Evolutionary conservation across 352 stramenopile species (phyloP), one percentile per base, ranked within the genome.

Genomic region (Blastocystis sp.): DNA sequence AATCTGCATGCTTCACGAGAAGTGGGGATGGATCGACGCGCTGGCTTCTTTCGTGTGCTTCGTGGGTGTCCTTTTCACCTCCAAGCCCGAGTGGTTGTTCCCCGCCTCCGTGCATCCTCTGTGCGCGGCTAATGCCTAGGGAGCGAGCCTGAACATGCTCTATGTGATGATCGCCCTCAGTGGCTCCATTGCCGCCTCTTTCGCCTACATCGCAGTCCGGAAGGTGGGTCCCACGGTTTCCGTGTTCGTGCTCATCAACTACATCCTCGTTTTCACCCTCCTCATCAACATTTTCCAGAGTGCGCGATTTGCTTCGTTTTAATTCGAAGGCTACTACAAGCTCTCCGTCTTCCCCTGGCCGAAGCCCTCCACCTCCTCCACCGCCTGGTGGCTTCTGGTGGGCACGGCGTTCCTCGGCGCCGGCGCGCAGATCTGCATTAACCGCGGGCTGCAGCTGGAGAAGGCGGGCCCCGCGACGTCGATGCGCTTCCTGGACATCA

Each of bases 401-500:
- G 54, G 65, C 38, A 76, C 66, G 52, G 10, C 52, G 19, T 52
- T 89, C 42, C 40, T 89, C 1, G 65, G 87, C 52, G 60, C 82
- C 1, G 71, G 66, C 52, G 87, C 74, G 3, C 64, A 89, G n/a
- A 76, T 88, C n/a, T 76, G 82, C 45, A 76, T 90, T 38, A 90
- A 89, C 61, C 62, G 68, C 38, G 87, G 87, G 14, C 48, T 90
- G 3, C 70, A 89, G 79, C 45, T 90, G 24, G 87, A 89, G 74
- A 89, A 90, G 79, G 87, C 87, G 2, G 87, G 76, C 76, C 76
- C 77, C 64, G 87, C 76, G 19, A 78, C 81, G 17, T 76, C 77
- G 3, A 90, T 90, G 87, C 60, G 87, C 24, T 89, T 89, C 52
- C 38, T 90, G 43, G 87, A 90, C 28, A 81, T 90, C 1, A 65